These are phyloP conservation scores for Hymenoscyphus infarciens DNA, from an alignment of 2,329 filamentous ascomycete species.

Conservation along the genomic window DNA sequence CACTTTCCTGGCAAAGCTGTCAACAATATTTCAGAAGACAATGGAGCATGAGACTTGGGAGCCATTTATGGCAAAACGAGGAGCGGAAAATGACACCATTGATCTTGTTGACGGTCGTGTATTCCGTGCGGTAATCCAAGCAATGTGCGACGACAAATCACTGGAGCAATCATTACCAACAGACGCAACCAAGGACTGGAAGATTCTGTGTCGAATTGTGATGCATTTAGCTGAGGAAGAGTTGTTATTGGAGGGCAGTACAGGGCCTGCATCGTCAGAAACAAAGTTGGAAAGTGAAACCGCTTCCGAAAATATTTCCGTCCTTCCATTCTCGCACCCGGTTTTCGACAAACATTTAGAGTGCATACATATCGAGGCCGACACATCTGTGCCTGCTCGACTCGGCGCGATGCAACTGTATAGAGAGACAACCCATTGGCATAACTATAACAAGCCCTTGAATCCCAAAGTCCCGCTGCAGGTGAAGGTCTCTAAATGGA, in stretches of 20 bases:
- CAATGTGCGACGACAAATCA: constrained; percentile 24
- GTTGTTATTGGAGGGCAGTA: constrained; percentile 31
- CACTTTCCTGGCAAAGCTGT: constrained; percentile 40
- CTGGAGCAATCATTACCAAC: constrained; percentile 21
- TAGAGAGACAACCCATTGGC: constrained; percentile 56
- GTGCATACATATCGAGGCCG: constrained; percentile 39
- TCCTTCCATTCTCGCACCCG: constrained; percentile 47
- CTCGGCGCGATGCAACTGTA: constrained; percentile 39
- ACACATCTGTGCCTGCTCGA: constrained; percentile 27
- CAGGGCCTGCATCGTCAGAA: constrained; percentile 19
- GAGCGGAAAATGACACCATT: constrained; percentile 43
- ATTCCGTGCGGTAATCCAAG: constrained; percentile 31
- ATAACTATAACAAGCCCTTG: constrained; percentile 53
- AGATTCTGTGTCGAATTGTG: constrained; percentile 28
- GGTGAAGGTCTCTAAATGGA: constrained; percentile 40
- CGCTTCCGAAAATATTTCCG: constrained; percentile 24
- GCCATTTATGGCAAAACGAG: constrained; percentile 24
- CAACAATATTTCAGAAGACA: constrained; percentile 30
- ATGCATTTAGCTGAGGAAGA: constrained; percentile 34
- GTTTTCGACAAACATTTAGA: constrained; percentile 45
- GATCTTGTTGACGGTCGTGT: constrained; percentile 56
- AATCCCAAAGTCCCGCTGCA: constrained; percentile 41
- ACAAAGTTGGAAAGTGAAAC: constrained; percentile 16
- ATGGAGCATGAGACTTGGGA: constrained; percentile 36
- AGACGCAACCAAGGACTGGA: constrained; percentile 28